Evolutionary conservation across 805 yeast genomes (phyloP).

Genomic region (Clavispora carvajalis): DNA sequence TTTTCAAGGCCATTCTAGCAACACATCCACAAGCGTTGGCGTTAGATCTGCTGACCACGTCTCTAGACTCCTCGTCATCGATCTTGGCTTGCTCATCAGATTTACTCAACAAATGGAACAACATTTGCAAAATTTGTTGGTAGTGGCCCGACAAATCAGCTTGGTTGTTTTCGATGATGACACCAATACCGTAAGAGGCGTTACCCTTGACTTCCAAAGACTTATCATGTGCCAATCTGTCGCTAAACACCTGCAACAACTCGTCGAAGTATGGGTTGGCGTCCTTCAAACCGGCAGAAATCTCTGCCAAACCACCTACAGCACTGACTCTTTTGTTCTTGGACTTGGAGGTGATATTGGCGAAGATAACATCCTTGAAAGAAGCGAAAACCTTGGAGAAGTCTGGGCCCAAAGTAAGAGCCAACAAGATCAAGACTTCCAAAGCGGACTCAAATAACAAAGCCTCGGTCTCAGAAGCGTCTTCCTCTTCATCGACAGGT

Average conservation of each 20-base stretch:
- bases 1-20: constrained; percentile 79
- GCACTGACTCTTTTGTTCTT: constrained; percentile 74
- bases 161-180: constrained; percentile 51
- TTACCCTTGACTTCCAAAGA: constrained; percentile 88
- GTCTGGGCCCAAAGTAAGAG: constrained; percentile 73
- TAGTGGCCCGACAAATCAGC: constrained; percentile 61
- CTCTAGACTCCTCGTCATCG: constrained; percentile 73
- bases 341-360: constrained; percentile 56
- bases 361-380: constrained; percentile 59
- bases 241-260: constrained; percentile 62
- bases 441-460: constrained; percentile 77
- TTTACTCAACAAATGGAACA: constrained; percentile 76
- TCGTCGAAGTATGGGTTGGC: constrained; percentile 64
- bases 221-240: constrained; percentile 66
- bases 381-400: constrained; percentile 68
- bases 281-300: constrained; percentile 66
- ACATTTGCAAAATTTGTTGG: constrained; percentile 65
- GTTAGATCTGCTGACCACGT: constrained; percentile 72
- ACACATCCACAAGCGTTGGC: constrained; percentile 98
- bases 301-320: constrained; percentile 88
- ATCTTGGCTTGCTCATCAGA: constrained; percentile 39
- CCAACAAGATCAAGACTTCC: constrained; percentile 76
- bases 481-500: constrained; percentile 53
- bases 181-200: constrained; percentile 94
- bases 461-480: constrained; percentile 46